Evolutionary conservation across 805 yeast species (phyloP), one percentile per base, ranked within the genome.

Genomic region (Metschnikowia peoriensis): DNA sequence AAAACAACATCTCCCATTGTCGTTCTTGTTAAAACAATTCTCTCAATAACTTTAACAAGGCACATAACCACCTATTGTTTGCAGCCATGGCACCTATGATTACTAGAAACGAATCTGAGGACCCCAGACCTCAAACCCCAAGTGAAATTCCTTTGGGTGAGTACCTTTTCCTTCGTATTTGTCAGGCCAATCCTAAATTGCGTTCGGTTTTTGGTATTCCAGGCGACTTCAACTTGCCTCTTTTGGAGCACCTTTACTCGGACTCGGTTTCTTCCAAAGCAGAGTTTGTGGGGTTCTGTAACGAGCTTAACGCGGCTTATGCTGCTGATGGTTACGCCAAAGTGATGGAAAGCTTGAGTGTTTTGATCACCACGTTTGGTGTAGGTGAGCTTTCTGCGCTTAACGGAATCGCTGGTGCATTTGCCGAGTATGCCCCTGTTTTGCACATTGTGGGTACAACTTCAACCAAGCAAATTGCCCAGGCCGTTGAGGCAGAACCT

Each of bases 271-370:
- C 76, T 70, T 76, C 38, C 64, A 74, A 73, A 9, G 66, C 71
- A 7, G 86, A 59, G 70, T 90, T 96, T 89, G 76, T 88, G 45
- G 96, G 96, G 27, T 82, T 84, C 54, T 89, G 96, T 72, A 91
- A 91, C 64, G 97, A 91, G 71, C 77, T 91, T 57, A 92, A 91
- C 64, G 86, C 94, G 4, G 94, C 96, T 8, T 91, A 92, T 66
- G 84, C 94, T 6, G 92, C 93, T 7, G 97, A 92, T 67, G 97
- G 97, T 6, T 92, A 89, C 63, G 83, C 94, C 16, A 76, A 84
- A 29, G 74, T 77, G 46, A 78, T 81, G n/a, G 79, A 88, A 7
- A 73, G 77, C 5, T 59, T 72, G 53, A 89, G 90, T 49, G 90
- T 84, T 17, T 67, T 77, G 57, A 69, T 77, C 47, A 84, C 92